Percentiles rank a stretch among this genome's conserved stretches.
Conservation (phyloP, 208 protist genomes). For the Wallacemonas sp. region DNA sequence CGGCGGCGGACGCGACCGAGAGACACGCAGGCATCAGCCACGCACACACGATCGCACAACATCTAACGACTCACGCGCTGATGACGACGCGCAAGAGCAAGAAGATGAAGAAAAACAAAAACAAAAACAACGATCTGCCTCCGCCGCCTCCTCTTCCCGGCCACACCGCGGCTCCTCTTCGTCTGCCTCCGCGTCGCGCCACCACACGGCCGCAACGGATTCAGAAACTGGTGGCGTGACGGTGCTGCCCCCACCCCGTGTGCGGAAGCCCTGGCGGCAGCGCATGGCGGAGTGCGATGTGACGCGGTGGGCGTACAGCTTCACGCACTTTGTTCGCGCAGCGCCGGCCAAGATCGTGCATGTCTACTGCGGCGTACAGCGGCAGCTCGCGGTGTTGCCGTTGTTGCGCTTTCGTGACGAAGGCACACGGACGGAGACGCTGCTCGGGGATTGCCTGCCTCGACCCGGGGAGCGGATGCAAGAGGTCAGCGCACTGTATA, state of each 20-base stretch:
- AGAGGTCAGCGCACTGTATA: neutral
- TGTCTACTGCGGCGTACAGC: constrained; percentile 60
- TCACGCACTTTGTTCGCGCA: constrained; percentile 68
- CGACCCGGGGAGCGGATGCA: constrained; percentile 8
- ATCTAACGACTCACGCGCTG: constrained; percentile 7
- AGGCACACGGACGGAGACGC: constrained; percentile 5
- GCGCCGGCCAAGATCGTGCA: constrained; percentile 59
- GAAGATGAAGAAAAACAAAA: no score
- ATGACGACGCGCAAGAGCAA: no score
- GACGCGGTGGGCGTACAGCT: constrained; percentile 34
- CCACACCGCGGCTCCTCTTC: neutral
- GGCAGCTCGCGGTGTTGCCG: constrained; percentile 58
- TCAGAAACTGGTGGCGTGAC: neutral
- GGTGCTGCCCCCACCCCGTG: neutral
- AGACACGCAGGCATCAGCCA: neutral
- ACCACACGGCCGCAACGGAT: neutral
- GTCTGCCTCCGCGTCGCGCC: neutral
- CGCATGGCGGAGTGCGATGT: constrained; percentile 31
- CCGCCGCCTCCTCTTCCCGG: no score
- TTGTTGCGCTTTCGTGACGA: constrained; percentile 55
- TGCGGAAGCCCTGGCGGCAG: constrained; percentile 8
- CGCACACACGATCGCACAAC: neutral
- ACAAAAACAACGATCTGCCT: no score
- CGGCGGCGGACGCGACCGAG: neutral
- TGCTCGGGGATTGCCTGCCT: constrained; percentile 16